Base-by-base conservation (phyloP, 306 rosid genomes). In the Mucuna pruriens region DNA sequence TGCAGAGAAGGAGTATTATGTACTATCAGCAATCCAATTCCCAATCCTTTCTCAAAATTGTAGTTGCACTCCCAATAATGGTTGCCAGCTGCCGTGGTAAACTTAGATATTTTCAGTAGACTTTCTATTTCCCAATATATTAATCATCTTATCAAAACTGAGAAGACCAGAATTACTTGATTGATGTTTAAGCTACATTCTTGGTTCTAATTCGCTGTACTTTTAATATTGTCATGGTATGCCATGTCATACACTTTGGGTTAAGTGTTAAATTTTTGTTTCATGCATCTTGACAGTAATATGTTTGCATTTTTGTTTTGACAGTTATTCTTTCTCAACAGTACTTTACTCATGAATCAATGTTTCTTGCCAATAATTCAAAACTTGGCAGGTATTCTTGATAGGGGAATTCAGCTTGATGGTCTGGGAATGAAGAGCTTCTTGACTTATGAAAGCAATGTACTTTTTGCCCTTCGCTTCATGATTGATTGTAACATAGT, bases 41-140 rank as follows among this genome's bases (percentile, higher is more conserved):
- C 55, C 90, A 91, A 51, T 77, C 99, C 45, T 95, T 95, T 82
- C 95, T 95, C 80, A 95, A 93, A 88, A 91, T 95, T 71, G 90
- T 90, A 20, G 99, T 93, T 85, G 97, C 97, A 54, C 88, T 95
- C 73, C 99, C 99, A 60, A 91, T 97, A 42, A 93, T 95, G 98
- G 99, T 95, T 78, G 84, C 99, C 76, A 89, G 96, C 88, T 93
- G 99, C 85, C 94, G 99, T n/a, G 94, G 99, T 95, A 91, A 85
- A 71, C 44, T 67, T 54, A 1, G 52, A 80, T 69, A 45, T 61
- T 67, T 52, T 49, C 19, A 4, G 65, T 57, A 25, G 67, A 54
- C 40, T 33, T 78, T 82, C 22, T 58, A 77, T 39, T 44, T 34
- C 46, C 71, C 31, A 45, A 15, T 80, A 51, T 80, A 51, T 65